Base-by-base conservation (phyloP, 768 basidiomycete species). In the Cyclocybe aegerita region DNA sequence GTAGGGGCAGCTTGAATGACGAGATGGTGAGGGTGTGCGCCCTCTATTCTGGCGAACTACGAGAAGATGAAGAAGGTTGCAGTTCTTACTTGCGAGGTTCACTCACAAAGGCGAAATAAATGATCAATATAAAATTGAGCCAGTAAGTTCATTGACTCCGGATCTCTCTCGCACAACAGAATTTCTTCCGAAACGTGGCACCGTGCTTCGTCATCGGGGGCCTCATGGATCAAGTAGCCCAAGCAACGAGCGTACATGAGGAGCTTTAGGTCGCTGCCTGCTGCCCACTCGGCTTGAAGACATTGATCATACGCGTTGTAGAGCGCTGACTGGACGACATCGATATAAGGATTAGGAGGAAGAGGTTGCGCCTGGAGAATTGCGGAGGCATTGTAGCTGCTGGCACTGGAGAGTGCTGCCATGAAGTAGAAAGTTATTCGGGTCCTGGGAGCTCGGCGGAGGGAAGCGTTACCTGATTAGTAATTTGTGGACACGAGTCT, bases 151-250 rank as follows among this genome's bases (percentile, higher is more conserved):
- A 45, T 30, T n/a, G 12, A 16, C 12, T 29, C 39, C 12, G 39
- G 14, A 30, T 31, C 17, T 30, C 30, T 17, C 14, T 32, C 30
- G 14, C 39, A 41, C 4, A n/a, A 1, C 7, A 43, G 1, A n/a
- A 49, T 44, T 16, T 54, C 48, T 1, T 29, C 38, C 14, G 41
- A 31, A 15, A 54, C 32, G 11, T 15, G 14, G 12, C n/a, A 7
- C 12, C 35, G 39, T 14, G 12, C 31, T 8, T 43, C 33, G 11
- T 14, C 23, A 17, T 10, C 4, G 9, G 43, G 50, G 1, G 16
- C 14, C 16, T 52, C 43, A 9, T 15, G 35, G n/a, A 52, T 33
- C 43, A 52, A 29, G 31, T 52, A 52, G 30, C 50, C 50, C 9
- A 52, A 39, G 16, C 42, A 39, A 14, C 50, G 43, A 3, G 43